Conservation (phyloP, 2,329 filamentous ascomycete species). For the Fusarium sp. region DNA sequence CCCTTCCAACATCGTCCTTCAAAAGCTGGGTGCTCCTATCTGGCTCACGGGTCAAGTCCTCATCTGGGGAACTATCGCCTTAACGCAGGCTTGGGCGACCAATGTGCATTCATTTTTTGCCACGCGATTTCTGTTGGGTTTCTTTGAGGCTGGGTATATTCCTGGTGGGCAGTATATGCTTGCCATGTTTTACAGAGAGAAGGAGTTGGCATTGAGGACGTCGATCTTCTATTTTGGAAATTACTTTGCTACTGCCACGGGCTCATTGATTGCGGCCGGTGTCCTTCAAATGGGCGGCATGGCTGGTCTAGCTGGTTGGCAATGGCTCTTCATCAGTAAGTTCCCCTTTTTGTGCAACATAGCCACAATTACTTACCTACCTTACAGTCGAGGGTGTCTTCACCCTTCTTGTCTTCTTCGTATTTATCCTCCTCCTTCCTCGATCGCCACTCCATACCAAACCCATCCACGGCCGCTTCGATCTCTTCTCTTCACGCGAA, state of each 20-base stretch:
- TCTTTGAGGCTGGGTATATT: constrained; percentile 33
- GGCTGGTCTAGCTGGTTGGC: constrained; percentile 27
- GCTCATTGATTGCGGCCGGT: constrained; percentile 24
- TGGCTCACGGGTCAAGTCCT: constrained; percentile 36
- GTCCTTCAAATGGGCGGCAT: constrained; percentile 35
- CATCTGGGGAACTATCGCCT: constrained; percentile 28
- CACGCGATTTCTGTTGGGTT: constrained; percentile 22
- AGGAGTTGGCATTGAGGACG: constrained; percentile 24
- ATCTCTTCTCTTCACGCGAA: constrained; percentile 33
- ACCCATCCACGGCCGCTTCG: constrained; percentile 31
- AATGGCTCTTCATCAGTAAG: constrained; percentile 32
- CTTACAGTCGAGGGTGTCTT: constrained; percentile 25
- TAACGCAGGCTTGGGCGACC: constrained; percentile 30
- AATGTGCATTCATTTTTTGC: constrained; percentile 28
- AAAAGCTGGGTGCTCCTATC: constrained; percentile 29
- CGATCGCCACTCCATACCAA: constrained; percentile 22
- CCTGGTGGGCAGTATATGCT: constrained; percentile 34
- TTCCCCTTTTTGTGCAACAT: background rate
- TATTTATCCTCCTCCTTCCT: constrained; percentile 29
- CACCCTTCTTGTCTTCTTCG: constrained; percentile 29
- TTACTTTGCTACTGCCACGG: constrained; percentile 36
- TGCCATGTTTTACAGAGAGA: constrained; percentile 21
- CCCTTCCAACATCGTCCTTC: constrained; percentile 35
- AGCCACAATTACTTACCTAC: background rate
- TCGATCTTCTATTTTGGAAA: constrained; percentile 38